phyloP scores from a whole-genome alignment of 1,139 yeast species.

The Yamadazyma sp. region DNA sequence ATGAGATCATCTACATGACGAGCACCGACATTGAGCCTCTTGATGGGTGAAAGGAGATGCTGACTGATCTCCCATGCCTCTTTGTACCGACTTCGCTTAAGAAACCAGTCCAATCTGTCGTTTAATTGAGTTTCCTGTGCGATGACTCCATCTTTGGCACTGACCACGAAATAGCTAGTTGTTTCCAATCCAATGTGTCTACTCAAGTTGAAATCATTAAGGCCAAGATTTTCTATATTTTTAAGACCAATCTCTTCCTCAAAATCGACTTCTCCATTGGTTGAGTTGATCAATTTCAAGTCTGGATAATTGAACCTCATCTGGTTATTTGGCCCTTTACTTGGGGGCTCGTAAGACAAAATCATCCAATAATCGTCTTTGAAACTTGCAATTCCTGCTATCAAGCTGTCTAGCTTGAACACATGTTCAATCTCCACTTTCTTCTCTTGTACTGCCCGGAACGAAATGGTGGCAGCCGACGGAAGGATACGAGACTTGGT shows the following conservation, averaged over 20 bases:
- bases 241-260: constrained; percentile 78
- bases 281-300: constrained; percentile 61
- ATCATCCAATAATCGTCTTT: constrained; percentile 65
- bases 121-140: constrained; percentile 66
- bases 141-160: constrained; percentile 80
- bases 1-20: constrained; percentile 60
- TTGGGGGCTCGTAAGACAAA: constrained; percentile 54
- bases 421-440: constrained; percentile 58
- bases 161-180: constrained; percentile 62
- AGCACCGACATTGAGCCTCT: constrained; percentile 61
- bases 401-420: constrained; percentile 54
- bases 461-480: constrained; percentile 66
- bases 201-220: constrained; percentile 76
- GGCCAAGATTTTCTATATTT: constrained; percentile 59
- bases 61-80: constrained; percentile 81
- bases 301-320: constrained; percentile 57
- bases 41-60: constrained; percentile 48
- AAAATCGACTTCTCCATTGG: constrained; percentile 72
- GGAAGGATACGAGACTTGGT: constrained; percentile 44
- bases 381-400: constrained; percentile 78
- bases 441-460: constrained; percentile 56
- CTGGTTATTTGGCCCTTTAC: constrained; percentile 22
- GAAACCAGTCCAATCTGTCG: constrained; percentile 76
- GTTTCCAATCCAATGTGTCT: constrained; percentile 37
- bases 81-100: constrained; percentile 50